Evolutionary conservation across 192 early-diverging fungal genomes (phyloP), one percentile per base, ranked within the genome.

Genomic region (Entomortierella chlamydospora): DNA sequence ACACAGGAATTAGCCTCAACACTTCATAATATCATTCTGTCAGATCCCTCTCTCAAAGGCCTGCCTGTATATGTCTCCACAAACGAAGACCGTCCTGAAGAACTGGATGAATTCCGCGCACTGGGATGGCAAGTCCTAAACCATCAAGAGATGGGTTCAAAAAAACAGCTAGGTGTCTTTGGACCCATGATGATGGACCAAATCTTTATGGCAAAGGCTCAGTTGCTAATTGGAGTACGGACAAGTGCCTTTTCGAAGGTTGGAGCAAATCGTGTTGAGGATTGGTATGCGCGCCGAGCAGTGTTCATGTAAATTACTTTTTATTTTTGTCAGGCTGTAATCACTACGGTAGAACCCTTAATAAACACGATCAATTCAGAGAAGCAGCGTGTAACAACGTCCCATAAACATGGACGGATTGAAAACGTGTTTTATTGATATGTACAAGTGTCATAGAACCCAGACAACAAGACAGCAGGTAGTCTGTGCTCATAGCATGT

Each of bases 51-150:
- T 1, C 68, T 79, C 1, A 43, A 63, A 0, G 68, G 62, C 6
- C 18, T 70, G 6, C 76, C 76, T 4, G 76, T 79, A 6, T 79
- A 70, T 50, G 68, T 79, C 1, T 63, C 68, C 1, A 70, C 76
- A 0, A 37, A 70, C 10, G 76, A 79, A 41, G 68, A 70, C 4
- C 68, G 62, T 1, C 11, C 61, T 3, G 61, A 57, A 26, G 61
- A 70, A 41, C 22, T 79, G 56, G 41, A 52, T 10, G 68, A 79
- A 42, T 70, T 79, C 20, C 25, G 50, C 18, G 62, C 62, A 6
- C 18, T 79, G 76, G 76, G 76, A 2, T 79, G 76, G 76, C 57
- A 66, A 9, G 62, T 79, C 18, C 17, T 79, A 17, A 62, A 79
- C 29, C 68, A 79, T 50, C 51, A 47, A 1, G 39, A n/a, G 4